phyloP scores from a whole-genome alignment of 129 eudicot genomes.

The Tagetes patula region DNA sequence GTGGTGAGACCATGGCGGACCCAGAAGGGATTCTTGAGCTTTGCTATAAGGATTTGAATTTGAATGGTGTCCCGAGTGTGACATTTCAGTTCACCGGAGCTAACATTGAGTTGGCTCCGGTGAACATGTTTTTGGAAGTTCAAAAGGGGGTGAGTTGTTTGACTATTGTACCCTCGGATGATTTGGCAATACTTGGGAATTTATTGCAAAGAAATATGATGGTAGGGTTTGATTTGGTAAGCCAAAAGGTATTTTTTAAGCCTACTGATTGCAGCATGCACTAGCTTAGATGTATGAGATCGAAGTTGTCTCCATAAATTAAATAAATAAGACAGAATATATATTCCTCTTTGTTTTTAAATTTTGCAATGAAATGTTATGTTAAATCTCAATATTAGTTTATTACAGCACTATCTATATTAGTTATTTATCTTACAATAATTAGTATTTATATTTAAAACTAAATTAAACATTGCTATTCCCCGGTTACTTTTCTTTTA shows the following conservation, averaged over 20 bases:
- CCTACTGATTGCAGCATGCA: conserved; percentile 41
- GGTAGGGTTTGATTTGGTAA: conserved; percentile 52
- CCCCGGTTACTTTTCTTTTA: too few relatives aligned
- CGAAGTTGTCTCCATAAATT: conserved; percentile 5
- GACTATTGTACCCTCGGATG: conserved; percentile 28
- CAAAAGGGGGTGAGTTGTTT: conserved; percentile 36
- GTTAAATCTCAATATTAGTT: too few relatives aligned
- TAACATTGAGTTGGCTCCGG: conserved; percentile 25
- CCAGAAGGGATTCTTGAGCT: neutral
- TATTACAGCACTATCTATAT: too few relatives aligned
- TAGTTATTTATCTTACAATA: too few relatives aligned
- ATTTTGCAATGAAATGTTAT: too few relatives aligned
- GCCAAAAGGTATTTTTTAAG: conserved; percentile 39
- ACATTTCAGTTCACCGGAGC: conserved; percentile 47
- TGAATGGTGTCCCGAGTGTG: neutral
- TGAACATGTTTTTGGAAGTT: conserved; percentile 34
- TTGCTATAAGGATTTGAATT: neutral
- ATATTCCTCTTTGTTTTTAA: too few relatives aligned
- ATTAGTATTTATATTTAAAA: too few relatives aligned
- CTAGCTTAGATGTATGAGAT: neutral
- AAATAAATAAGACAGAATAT: neutral
- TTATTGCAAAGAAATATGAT: conserved; percentile 43
- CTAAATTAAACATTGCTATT: too few relatives aligned
- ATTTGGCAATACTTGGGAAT: conserved; percentile 42
- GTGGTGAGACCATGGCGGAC: neutral